Percentiles rank a stretch among this genome's conserved stretches.
Evolutionary conservation across 2,329 filamentous ascomycete species (phyloP).

Genomic region (Fusarium compactum): DNA sequence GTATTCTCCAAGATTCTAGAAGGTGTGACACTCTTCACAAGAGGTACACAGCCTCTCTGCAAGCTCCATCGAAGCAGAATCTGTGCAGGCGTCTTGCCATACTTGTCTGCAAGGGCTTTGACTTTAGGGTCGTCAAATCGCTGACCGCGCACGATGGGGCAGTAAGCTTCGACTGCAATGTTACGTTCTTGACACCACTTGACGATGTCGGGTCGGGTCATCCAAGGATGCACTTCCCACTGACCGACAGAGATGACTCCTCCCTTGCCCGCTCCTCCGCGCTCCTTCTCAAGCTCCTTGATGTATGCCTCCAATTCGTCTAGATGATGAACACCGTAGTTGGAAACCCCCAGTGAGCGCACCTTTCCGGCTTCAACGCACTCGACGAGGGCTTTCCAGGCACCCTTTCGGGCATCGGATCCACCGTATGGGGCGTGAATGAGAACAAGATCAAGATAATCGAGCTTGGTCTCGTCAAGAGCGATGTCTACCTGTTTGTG

Average conservation of each 20-base stretch:
- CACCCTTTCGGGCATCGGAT: slow-evolving; percentile 65
- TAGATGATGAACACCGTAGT: slow-evolving; percentile 73
- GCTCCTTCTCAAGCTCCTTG: slow-evolving; percentile 70
- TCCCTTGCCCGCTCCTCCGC: slow-evolving; percentile 71
- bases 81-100: slow-evolving; percentile 80
- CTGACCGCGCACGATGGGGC: slow-evolving; percentile 73
- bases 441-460: slow-evolving; percentile 75
- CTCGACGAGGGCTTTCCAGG: slow-evolving; percentile 74
- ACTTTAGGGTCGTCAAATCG: slow-evolving; percentile 77
- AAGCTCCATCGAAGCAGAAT: slow-evolving; percentile 84
- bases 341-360: slow-evolving; percentile 72
- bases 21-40: slow-evolving; percentile 79
- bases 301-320: slow-evolving; percentile 71
- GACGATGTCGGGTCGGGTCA: slow-evolving; percentile 81
- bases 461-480: slow-evolving; percentile 70
- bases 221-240: slow-evolving; percentile 92
- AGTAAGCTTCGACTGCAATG: slow-evolving; percentile 73
- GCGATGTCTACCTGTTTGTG: slow-evolving; percentile 73
- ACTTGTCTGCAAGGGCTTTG: slow-evolving; percentile 74
- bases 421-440: slow-evolving; percentile 73
- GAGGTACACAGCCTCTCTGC: slow-evolving; percentile 79
- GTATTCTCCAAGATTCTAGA: slow-evolving; percentile 75
- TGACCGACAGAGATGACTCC: slow-evolving; percentile 86
- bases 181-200: slow-evolving; percentile 77
- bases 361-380: slow-evolving; percentile 71